Evolutionary conservation across 2,329 filamentous ascomycete genomes (phyloP).

Genomic region (Hymenoscyphus linearis): DNA sequence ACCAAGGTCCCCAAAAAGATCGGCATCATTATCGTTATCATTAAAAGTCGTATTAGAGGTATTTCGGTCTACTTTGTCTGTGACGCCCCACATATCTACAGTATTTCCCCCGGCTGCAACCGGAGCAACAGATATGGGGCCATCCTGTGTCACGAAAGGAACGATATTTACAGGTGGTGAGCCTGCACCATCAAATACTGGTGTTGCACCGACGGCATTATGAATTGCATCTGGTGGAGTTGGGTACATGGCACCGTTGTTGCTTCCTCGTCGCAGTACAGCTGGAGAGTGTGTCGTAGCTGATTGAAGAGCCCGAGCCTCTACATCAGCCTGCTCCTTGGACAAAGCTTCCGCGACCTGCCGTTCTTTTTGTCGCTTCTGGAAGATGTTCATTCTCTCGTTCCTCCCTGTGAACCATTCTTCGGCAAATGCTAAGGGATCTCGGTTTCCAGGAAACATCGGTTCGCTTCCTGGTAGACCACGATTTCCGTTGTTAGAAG

Average conservation of each 20-base stretch:
- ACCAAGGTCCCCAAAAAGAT: conserved; percentile 63
- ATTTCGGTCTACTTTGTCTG: conserved; percentile 22
- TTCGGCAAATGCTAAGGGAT: conserved; percentile 35
- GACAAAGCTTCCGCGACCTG: conserved; percentile 34
- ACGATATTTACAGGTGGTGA: conserved; percentile 49
- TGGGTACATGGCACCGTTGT: conserved; percentile 57
- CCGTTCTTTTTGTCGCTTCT: conserved; percentile 47
- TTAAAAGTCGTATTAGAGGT: conserved; percentile 22
- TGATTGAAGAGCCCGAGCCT: conserved; percentile 38
- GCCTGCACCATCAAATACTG: conserved; percentile 49
- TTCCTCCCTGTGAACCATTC: conserved; percentile 32
- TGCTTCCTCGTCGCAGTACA: conserved; percentile 45
- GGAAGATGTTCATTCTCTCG: conserved; percentile 40
- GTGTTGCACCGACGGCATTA: conserved; percentile 46
- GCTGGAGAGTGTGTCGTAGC: conserved; percentile 47
- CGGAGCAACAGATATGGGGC: conserved; percentile 23
- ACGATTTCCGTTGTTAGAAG: conserved; percentile 12
- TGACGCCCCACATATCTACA: conserved; percentile 25
- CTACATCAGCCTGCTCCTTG: conserved; percentile 39
- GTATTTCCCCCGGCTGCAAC: conserved; percentile 19
- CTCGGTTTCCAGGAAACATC: conserved; percentile 13
- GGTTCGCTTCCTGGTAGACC: conserved; percentile 8
- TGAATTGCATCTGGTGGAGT: conserved; percentile 65
- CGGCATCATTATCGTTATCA: conserved; percentile 31
- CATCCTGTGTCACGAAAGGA: conserved; percentile 35